Percentiles rank a stretch among this genome's conserved stretches.
phyloP scores from a whole-genome alignment of 1,284 basidiomycete species.

The Trichosporon ovoides region DNA sequence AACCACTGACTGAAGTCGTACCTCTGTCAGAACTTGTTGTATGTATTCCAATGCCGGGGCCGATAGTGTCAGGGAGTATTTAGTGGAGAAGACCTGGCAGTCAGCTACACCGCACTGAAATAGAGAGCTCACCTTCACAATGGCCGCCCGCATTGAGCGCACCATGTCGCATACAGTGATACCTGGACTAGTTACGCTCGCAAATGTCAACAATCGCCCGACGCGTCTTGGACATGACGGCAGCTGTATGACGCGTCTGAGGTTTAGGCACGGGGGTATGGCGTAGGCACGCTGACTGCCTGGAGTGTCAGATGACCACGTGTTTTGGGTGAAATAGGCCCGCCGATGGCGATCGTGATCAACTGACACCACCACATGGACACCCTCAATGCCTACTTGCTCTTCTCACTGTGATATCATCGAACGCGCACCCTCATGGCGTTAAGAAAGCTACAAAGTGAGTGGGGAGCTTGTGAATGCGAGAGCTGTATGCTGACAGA shows the following conservation, averaged over 20 bases:
- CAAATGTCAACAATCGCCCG: neutral
- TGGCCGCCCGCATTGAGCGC: constrained; percentile 42
- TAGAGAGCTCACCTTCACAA: constrained; percentile 44
- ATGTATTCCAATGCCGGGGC: constrained; percentile 45
- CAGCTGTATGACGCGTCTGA: constrained; percentile 15
- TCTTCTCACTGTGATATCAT: constrained; percentile 3
- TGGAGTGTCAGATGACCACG: neutral
- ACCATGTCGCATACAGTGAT: constrained; percentile 27
- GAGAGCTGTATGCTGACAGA: neutral
- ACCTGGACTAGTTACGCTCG: neutral
- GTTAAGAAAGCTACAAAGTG: constrained; percentile 43
- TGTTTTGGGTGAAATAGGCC: neutral
- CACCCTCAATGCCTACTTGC: neutral
- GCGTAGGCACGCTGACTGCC: too few relatives aligned
- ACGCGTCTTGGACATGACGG: constrained; percentile 5
- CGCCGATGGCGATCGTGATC: neutral
- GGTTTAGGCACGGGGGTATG: neutral
- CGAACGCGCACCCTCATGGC: constrained; percentile 28
- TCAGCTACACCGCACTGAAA: constrained; percentile 2
- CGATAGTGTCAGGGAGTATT: constrained; percentile 48
- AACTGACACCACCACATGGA: neutral
- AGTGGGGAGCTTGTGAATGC: neutral
- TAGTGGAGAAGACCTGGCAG: constrained; percentile 48
- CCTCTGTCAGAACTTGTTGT: constrained; percentile 44
- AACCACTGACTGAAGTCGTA: constrained; percentile 14